Evolutionary conservation across 2,329 filamentous ascomycete genomes (phyloP).

Genomic region (Lasiodiplodia theobromae): DNA sequence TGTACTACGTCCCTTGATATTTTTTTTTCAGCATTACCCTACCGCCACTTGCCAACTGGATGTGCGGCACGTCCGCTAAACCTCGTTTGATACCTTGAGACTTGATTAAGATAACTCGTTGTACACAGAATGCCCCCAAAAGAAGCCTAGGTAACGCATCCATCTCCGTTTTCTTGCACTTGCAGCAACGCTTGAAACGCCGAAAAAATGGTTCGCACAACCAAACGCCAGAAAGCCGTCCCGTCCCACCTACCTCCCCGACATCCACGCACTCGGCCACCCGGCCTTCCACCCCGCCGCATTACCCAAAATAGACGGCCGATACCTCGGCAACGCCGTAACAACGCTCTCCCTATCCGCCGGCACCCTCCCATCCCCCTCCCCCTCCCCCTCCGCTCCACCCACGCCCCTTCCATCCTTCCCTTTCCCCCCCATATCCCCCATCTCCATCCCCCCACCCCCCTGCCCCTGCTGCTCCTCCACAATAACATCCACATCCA

Average conservation of each 20-base stretch:
- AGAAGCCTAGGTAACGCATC: too few relatives aligned
- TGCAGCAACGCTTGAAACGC: too few relatives aligned
- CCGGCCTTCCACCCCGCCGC: constrained; percentile 4
- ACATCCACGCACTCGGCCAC: constrained; percentile 12
- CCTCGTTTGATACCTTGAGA: too few relatives aligned
- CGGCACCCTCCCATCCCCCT: background rate
- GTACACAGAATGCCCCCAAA: too few relatives aligned
- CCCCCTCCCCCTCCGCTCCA: background rate
- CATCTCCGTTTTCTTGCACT: too few relatives aligned
- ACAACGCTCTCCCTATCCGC: constrained; percentile 10
- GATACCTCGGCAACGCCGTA: constrained; percentile 20
- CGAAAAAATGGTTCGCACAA: background rate
- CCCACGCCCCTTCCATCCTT: too few relatives aligned
- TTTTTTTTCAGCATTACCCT: too few relatives aligned
- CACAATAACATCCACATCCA: constrained; percentile 3
- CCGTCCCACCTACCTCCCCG: background rate
- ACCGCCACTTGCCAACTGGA: too few relatives aligned
- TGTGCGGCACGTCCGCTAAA: too few relatives aligned
- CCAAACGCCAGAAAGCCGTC: background rate
- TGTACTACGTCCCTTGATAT: too few relatives aligned
- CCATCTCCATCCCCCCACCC: background rate
- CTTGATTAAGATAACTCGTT: too few relatives aligned
- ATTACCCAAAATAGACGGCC: constrained; percentile 18
- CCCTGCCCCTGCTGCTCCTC: background rate
- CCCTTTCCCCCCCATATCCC: too few relatives aligned